Conservation (phyloP, 441 rosid species). For the Arabidopsis lyrata region DNA sequence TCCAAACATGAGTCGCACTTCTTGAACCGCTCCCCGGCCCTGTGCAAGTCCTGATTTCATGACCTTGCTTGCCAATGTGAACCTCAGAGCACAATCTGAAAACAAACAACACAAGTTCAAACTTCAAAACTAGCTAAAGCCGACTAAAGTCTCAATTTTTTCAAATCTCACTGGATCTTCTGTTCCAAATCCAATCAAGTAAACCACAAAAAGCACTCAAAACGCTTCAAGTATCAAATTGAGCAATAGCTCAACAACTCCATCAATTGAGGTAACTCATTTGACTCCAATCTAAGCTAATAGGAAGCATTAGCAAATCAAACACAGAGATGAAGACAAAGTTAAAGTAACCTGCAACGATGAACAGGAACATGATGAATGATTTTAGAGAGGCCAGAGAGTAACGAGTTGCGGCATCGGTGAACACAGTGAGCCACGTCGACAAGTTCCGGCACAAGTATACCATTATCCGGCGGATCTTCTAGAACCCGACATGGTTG, state of each 20-base stretch:
- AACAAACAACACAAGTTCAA: background rate
- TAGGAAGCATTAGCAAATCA: background rate
- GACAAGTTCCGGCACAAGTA: conserved; percentile 75
- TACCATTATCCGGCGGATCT: conserved; percentile 77
- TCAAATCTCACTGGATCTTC: background rate
- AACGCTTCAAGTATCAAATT: conserved; percentile 1
- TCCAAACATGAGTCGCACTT: conserved; percentile 80
- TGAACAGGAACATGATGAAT: conserved; percentile 56
- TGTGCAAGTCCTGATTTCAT: conserved; percentile 73
- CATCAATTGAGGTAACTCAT: background rate
- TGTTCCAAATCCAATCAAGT: conserved; percentile 1
- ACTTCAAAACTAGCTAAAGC: background rate
- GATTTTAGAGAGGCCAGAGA: conserved; percentile 61
- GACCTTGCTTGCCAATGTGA: conserved; percentile 75
- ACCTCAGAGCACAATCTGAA: conserved; percentile 79
- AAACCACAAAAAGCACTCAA: background rate
- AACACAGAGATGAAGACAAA: background rate
- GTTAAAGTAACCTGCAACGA: conserved; percentile 68
- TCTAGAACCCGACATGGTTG: conserved; percentile 77
- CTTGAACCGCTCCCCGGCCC: conserved; percentile 71
- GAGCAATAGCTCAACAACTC: background rate
- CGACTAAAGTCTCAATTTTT: background rate
- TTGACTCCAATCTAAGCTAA: conserved; percentile 15
- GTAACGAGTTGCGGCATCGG: conserved; percentile 56
- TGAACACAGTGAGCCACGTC: conserved; percentile 67